Evolutionary conservation across 176 grass and related monocot genomes (phyloP).

Genomic region (Olyra latifolia): DNA sequence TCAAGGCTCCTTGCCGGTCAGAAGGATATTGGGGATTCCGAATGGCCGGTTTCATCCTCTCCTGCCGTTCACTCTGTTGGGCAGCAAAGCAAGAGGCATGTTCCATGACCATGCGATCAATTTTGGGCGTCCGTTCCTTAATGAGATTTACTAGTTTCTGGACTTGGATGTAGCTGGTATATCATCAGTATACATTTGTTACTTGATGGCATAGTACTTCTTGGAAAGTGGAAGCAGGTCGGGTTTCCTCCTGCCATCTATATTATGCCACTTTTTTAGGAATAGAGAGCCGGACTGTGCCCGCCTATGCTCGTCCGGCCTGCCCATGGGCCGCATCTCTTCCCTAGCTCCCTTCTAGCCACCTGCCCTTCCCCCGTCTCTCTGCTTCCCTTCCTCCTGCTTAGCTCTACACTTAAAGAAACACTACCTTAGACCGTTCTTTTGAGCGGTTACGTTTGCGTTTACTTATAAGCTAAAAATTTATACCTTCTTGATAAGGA

Average conservation of each 20-base stretch:
- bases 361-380: too few relatives aligned
- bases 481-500: too few relatives aligned
- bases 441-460: too few relatives aligned
- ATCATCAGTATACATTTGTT: neutral
- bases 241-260: neutral
- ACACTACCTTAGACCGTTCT: too few relatives aligned
- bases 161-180: neutral
- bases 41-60: constrained; percentile 12
- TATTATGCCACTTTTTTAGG: neutral
- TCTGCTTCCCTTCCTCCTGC: too few relatives aligned
- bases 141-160: neutral
- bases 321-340: too few relatives aligned
- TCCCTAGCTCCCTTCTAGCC: too few relatives aligned
- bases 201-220: neutral
- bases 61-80: neutral
- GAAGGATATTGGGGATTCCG: constrained; percentile 38
- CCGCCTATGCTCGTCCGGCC: too few relatives aligned
- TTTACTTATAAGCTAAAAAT: too few relatives aligned
- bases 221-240: neutral
- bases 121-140: neutral
- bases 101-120: neutral
- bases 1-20: constrained; percentile 82
- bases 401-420: too few relatives aligned
- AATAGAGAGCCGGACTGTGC: too few relatives aligned
- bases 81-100: neutral